Conservation (phyloP, 306 rosid species). For the Oemleria cerasiformis region DNA sequence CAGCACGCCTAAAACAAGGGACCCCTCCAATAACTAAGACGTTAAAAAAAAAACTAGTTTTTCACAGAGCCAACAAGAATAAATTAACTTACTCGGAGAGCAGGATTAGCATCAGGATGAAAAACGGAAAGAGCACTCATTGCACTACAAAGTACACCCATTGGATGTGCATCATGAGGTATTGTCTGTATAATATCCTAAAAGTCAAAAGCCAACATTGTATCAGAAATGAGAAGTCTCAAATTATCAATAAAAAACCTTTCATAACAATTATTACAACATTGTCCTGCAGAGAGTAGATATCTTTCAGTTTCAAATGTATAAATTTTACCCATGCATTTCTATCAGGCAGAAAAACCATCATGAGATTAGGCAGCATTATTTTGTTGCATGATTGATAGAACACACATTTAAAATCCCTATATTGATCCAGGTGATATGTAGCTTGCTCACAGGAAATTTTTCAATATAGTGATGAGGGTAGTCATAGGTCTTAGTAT, state of each 20-base stretch:
- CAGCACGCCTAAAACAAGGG: neutral
- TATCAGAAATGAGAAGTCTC: slow-evolving; percentile 16
- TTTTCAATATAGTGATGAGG: neutral
- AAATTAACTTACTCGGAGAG: slow-evolving; percentile 57
- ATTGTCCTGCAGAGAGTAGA: neutral
- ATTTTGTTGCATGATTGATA: neutral
- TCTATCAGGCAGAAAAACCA: neutral
- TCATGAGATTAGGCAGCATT: neutral
- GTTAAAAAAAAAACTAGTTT: neutral
- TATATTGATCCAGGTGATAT: neutral
- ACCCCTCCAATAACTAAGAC: no score
- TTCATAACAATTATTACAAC: neutral
- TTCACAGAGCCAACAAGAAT: slow-evolving; percentile 8
- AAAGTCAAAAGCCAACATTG: slow-evolving; percentile 22
- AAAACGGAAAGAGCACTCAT: slow-evolving; percentile 82
- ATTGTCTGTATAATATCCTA: slow-evolving; percentile 83
- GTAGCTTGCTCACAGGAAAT: neutral
- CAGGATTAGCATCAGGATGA: slow-evolving; percentile 94
- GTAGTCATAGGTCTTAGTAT: neutral
- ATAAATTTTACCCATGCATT: neutral
- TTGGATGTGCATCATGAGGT: slow-evolving; percentile 98
- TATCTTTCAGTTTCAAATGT: no score
- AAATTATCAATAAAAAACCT: slow-evolving; percentile 1
- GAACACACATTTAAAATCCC: neutral
- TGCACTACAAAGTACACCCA: slow-evolving; percentile 88